phyloP scores from a whole-genome alignment of 768 basidiomycete genomes.

The Pisolithus sp. region DNA sequence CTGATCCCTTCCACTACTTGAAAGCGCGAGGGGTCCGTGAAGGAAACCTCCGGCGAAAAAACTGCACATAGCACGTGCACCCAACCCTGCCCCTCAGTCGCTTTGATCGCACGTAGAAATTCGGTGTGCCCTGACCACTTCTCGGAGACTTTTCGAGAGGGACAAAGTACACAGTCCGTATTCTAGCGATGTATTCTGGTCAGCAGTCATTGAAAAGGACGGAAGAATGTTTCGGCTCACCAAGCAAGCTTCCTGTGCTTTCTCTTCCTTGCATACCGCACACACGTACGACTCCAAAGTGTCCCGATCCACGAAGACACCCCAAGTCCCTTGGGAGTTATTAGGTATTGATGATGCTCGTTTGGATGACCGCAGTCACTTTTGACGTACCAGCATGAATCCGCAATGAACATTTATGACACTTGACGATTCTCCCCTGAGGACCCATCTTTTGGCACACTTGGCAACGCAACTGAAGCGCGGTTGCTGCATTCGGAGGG shows the following conservation, averaged over 20 bases:
- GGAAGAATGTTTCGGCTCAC: slow-evolving; percentile 35
- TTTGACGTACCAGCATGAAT: slow-evolving; percentile 65
- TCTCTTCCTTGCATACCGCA: slow-evolving; percentile 82
- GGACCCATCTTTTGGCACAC: slow-evolving; percentile 74
- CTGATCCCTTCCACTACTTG: slow-evolving; percentile 84
- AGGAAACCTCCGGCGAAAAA: slow-evolving; percentile 80
- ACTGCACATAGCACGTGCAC: slow-evolving; percentile 85
- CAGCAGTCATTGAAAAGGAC: not conserved
- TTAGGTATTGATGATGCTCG: slow-evolving; percentile 1
- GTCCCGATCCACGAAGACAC: slow-evolving; percentile 58
- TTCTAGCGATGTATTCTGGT: slow-evolving; percentile 40
- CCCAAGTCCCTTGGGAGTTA: slow-evolving; percentile 51
- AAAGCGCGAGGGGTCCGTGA: slow-evolving; percentile 67
- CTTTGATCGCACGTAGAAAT: slow-evolving; percentile 75
- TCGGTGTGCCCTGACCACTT: slow-evolving; percentile 45
- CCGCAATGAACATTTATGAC: slow-evolving; percentile 71
- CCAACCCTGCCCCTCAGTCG: slow-evolving; percentile 92
- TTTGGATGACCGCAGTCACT: not conserved
- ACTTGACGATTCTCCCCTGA: slow-evolving; percentile 71
- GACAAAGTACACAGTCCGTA: slow-evolving; percentile 81
- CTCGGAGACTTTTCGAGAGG: slow-evolving; percentile 35
- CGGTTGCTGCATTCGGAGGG: slow-evolving; percentile 47
- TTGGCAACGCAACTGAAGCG: slow-evolving; percentile 65
- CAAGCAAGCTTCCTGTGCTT: slow-evolving; percentile 72
- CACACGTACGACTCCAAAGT: slow-evolving; percentile 75